A percentile compares a stretch with the other conserved stretches of the same genome.
phyloP scores from a whole-genome alignment of 371 early-diverging fungal species.

The Actinomortierella wolfii region DNA sequence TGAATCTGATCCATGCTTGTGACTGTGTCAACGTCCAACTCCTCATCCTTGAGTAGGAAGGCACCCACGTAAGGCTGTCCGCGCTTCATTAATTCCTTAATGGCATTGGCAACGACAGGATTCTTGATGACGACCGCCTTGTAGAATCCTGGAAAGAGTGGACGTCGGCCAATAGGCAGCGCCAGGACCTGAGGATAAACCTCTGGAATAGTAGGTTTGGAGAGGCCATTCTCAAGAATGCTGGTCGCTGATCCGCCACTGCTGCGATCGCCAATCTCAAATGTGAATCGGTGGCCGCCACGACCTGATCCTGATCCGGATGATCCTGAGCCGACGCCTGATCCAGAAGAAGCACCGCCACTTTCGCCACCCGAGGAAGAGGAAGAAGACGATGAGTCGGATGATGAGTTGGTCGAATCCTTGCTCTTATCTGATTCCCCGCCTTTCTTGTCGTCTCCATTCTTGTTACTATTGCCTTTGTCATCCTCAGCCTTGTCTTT shows the following conservation, averaged over 20 bases:
- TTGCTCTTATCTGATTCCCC: too few relatives aligned
- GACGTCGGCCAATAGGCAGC: slow-evolving; percentile 91
- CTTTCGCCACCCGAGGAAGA: slow-evolving; percentile 16
- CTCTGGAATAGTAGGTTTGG: slow-evolving; percentile 83
- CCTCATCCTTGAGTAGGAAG: slow-evolving; percentile 89
- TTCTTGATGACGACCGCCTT: slow-evolving; percentile 96
- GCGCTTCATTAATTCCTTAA: slow-evolving; percentile 87
- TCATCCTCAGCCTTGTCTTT: slow-evolving; percentile 22
- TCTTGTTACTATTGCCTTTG: slow-evolving; percentile 14
- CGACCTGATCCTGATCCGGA: slow-evolving; percentile 10
- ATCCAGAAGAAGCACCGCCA: slow-evolving; percentile 12
- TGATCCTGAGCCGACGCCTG: slow-evolving; percentile 7
- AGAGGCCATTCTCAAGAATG: slow-evolving; percentile 63
- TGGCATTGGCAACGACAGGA: slow-evolving; percentile 87
- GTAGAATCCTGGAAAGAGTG: slow-evolving; percentile 96
- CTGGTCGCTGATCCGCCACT: slow-evolving; percentile 28
- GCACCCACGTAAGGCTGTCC: slow-evolving; percentile 96
- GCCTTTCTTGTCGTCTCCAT: slow-evolving; percentile 7
- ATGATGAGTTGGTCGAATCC: not conserved
- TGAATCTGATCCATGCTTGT: slow-evolving; percentile 79
- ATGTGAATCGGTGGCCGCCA: slow-evolving; percentile 27
- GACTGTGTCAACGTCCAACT: slow-evolving; percentile 84
- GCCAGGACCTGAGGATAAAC: slow-evolving; percentile 91
- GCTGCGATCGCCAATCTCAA: slow-evolving; percentile 32
- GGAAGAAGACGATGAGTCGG: slow-evolving; percentile 19